Evolutionary conservation across 2,329 filamentous ascomycete genomes (phyloP).

Genomic region (Colletotrichum simmondsii): DNA sequence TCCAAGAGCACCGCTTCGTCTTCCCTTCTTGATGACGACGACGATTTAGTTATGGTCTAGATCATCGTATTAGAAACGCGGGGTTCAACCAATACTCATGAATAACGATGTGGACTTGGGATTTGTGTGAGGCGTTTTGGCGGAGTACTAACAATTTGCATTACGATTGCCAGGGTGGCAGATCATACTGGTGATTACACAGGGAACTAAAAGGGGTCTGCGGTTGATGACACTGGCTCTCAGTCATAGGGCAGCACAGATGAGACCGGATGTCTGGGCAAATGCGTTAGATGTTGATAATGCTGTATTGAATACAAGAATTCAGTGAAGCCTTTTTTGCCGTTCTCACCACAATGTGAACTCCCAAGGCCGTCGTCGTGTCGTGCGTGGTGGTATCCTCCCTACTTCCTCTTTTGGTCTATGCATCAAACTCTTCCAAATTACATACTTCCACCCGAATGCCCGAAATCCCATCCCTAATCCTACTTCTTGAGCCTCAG

Average conservation of each 20-base stretch:
- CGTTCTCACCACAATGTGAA: background rate
- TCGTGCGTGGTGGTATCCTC: conserved; percentile 16
- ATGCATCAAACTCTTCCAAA: conserved; percentile 13
- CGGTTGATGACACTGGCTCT: background rate
- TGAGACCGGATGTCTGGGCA: background rate
- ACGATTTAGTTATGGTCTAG: conserved; percentile 33
- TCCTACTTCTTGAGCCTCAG: conserved; percentile 38
- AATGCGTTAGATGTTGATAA: background rate
- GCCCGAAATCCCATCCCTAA: background rate
- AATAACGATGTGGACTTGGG: background rate
- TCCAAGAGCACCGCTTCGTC: background rate
- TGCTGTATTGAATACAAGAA: background rate
- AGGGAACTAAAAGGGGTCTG: background rate
- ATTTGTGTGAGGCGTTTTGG: conserved; percentile 1
- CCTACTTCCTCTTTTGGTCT: background rate
- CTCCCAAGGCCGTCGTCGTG: background rate
- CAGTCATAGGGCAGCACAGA: background rate
- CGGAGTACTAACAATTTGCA: background rate
- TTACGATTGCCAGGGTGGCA: background rate
- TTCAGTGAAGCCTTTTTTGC: background rate
- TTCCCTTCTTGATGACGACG: conserved; percentile 25
- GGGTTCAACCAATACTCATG: background rate
- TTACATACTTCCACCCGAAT: conserved; percentile 16
- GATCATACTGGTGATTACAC: background rate
- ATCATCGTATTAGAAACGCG: background rate